Evolutionary conservation across 306 rosid species (phyloP), one percentile per base, ranked within the genome.

Genomic region (Calophaca sinica): DNA sequence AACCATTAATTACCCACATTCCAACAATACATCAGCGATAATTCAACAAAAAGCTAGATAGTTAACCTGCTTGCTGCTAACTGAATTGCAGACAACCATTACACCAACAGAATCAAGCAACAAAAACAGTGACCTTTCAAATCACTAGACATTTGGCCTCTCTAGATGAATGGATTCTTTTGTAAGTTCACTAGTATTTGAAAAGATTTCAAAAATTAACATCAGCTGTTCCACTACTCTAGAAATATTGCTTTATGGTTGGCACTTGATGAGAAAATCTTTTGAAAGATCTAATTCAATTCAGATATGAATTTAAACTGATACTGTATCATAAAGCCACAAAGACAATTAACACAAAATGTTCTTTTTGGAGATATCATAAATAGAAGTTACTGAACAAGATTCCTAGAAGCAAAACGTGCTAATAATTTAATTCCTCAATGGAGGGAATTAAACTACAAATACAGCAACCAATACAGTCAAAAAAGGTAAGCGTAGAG

Each of bases 241-340:
- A 80, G 76, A 80, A 31, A 72, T 71, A 71, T 75, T 42, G 26
- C 68, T 67, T 59, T 62, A 75, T 13, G 52, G 66, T 53, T 60
- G 20, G 9, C 74, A 79, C 33, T n/a, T 70, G 33, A 68, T 15
- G 44, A 32, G 20, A 53, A 73, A 0, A 42, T 33, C 36, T 33
- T 33, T 4, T 20, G 26, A 20, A 20, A 20, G 4, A 33, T 33
- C 54, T 48, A 62, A 48, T 20, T 63, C 39, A 75, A 63, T 60
- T 28, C 62, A 75, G 50, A 65, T 58, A 66, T 70, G n/a, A 73
- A 31, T 52, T 45, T 54, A 79, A 74, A 70, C 5, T 74, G 75
- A 54, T 74, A 68, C 64, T 14, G 41, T 15, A 15, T 55, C 36
- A 46, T 48, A 52, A 4, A 57, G 13, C 69, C 33, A 38, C 78